phyloP scores from a whole-genome alignment of 768 basidiomycete species.

The Suillus subluteus region DNA sequence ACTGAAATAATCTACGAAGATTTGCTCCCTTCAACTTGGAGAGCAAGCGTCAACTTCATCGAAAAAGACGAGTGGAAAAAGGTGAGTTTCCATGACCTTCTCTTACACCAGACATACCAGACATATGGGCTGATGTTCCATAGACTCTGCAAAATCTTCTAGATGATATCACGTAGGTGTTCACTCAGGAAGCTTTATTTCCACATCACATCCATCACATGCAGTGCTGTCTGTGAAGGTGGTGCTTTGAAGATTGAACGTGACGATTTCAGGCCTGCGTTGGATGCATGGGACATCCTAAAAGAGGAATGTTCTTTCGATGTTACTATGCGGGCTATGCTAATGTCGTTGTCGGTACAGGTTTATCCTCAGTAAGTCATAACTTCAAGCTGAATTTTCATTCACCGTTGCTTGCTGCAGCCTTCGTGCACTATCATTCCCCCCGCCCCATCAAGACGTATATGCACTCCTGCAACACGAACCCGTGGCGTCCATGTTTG shows the following conservation, averaged over 20 bases:
- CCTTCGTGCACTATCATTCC: not conserved
- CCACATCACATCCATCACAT: not conserved
- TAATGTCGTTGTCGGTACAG: not conserved
- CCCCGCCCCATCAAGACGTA: not conserved
- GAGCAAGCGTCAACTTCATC: not conserved
- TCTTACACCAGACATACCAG: not conserved
- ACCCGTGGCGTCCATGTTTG: not conserved
- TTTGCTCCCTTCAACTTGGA: not conserved
- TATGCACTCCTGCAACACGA: not conserved
- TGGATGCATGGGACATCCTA: not conserved
- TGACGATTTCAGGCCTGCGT: not conserved
- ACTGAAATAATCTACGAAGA: not conserved
- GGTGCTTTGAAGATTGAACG: not conserved
- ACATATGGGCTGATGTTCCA: not conserved
- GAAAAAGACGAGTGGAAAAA: not conserved
- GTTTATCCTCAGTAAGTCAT: not conserved
- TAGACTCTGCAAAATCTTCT: not conserved
- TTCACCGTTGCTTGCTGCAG: not conserved
- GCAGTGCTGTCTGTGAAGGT: not conserved
- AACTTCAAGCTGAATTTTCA: not conserved
- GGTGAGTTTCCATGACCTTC: not conserved
- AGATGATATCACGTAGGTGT: not conserved
- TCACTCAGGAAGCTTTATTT: not conserved
- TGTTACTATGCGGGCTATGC: not conserved
- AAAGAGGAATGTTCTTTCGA: not conserved